Evolutionary conservation across 345 rosid genomes (phyloP), one percentile per base, ranked within the genome.

Genomic region (Gynandropsis gynandra): DNA sequence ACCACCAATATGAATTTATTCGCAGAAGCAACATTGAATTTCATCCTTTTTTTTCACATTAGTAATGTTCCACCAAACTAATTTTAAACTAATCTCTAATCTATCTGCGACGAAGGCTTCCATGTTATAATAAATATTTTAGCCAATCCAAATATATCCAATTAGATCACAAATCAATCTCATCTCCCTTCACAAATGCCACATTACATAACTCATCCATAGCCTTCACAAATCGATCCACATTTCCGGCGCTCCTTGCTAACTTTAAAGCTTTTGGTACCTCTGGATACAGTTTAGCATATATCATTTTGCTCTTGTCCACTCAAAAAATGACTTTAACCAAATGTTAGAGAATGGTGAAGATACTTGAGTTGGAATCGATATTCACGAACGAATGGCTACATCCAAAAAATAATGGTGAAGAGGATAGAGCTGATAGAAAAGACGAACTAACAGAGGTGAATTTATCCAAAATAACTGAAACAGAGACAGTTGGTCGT

Each of bases 1-100:
- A n/a, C 82, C 98, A 83, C 95, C 96, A 90, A 64, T 74, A 90
- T 41, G 79, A 71, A 74, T 86, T 90, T 0, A 80, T 80, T 2
- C 24, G 60, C 52, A 21, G 88, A 75, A 0, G 86, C 76, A 15
- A 73, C 80, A 8, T 45, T 67, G 53, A 80, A 16, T 72, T 79
- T 90, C 69, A 79, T 73, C 48, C 95, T 87, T 75, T 81, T 69
- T 67, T 75, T 76, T 90, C 20, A 76, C 85, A 61, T 46, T 68
- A 61, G 51, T 65, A 61, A 72, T 71, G 60, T 76, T 86, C 71
- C 83, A 32, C 98, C 98, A 90, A 17, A 92, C 88, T 58, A 90
- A 50, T 72, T 96, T 86, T 80, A 90, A 48, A n/a, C 84, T 76
- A 45, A 87, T 82, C 73, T 90, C 98, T 50, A 90, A 69, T 72